Evolutionary conservation across 208 protist genomes (phyloP), one percentile per base, ranked within the genome.

Genomic region (Histomonas meleagridis): DNA sequence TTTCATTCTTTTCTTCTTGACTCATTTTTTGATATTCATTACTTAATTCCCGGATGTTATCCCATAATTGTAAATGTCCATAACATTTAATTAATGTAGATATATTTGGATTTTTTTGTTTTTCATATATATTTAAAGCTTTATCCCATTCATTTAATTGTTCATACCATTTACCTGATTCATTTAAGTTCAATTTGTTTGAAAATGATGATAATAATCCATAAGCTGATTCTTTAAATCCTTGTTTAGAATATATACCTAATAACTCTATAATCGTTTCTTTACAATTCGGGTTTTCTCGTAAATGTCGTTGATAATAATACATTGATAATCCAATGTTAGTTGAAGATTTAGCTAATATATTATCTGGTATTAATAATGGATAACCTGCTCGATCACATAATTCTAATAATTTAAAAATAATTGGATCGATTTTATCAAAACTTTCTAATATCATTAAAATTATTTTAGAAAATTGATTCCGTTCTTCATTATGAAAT

Each of bases 81-180:
- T 81, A 81, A 28, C 70, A 51, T 32, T 43, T 5, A n/a, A 81
- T 51, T 81, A 81, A 81, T 32, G 70, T 23, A 23, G 7, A 23
- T 60, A 60, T 18, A 14, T 69, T 69, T 1, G 65, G 18, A 51
- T 1, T 51, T 23, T 81, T 21, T 7, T 12, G 21, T 51, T 81
- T 81, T 23, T 28, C 14, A 23, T 38, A 43, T 53, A 81, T 51
- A 32, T 81, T 21, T n/a, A 81, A 28, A 48, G 70, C 70, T 81
- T 81, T 81, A 1, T 81, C 70, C 70, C 70, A 81, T 81, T 81
- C 70, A 51, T 43, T 12, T 16, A 81, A 28, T 81, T 81, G 26
- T 51, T 81, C 70, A 51, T 51, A 43, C 70, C 70, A 81, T 81
- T 81, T 81, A 18, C 40, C 70, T 51, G 12, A 38, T 23, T 81